phyloP scores from a whole-genome alignment of 23 red algal genomes.

The Cyanidiococcus yangmingshanensis region DNA sequence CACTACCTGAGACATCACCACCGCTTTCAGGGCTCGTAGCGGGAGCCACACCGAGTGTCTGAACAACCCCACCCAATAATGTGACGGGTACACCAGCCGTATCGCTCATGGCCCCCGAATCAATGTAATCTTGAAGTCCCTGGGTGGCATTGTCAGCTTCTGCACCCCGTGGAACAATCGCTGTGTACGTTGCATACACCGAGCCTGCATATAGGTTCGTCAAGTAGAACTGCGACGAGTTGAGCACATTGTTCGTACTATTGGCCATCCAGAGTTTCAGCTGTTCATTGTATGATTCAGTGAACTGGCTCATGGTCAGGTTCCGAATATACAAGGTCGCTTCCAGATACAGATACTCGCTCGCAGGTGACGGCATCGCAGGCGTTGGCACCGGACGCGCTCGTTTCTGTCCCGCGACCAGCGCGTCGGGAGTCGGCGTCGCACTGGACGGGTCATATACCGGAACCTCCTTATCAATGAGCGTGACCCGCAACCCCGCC shows the following conservation, averaged over 20 bases:
- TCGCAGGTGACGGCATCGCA: background rate
- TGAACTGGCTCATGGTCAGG: background rate
- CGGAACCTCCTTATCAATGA: background rate
- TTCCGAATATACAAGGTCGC: background rate
- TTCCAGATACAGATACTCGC: conserved; percentile 4
- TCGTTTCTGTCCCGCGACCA: background rate
- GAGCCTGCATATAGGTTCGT: conserved; percentile 2
- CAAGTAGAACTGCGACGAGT: background rate
- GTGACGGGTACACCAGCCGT: conserved; percentile 1
- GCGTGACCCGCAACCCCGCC: background rate
- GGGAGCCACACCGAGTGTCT: background rate
- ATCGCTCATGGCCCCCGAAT: conserved; percentile 8
- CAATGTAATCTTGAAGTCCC: background rate
- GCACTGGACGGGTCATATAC: background rate
- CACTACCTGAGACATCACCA: background rate
- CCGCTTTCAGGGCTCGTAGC: background rate
- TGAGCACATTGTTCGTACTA: background rate
- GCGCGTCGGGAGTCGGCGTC: background rate
- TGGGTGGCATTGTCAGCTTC: background rate
- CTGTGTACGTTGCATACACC: conserved; percentile 5
- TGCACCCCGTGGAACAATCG: background rate
- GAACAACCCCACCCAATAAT: background rate
- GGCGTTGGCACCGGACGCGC: conserved; percentile 9
- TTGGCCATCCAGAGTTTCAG: conserved; percentile 18
- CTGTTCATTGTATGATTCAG: background rate